phyloP scores from a whole-genome alignment of 495 filamentous ascomycete species.

The Aspergillus leporis region DNA sequence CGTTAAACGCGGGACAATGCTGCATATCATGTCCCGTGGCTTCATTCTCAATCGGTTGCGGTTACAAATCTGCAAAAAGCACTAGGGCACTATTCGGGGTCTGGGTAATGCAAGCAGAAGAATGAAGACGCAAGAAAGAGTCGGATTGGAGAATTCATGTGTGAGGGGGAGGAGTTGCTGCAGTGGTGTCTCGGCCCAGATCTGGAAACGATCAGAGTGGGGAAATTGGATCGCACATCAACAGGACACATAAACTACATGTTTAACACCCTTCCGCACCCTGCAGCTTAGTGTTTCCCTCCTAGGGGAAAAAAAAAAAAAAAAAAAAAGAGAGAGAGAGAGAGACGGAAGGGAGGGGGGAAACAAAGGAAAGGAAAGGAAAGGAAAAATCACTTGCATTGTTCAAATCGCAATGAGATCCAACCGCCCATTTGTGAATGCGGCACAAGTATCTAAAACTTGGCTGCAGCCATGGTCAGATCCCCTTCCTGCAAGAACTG shows the following conservation, averaged over 20 bases:
- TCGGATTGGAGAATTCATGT: no score
- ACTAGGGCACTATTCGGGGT: no score
- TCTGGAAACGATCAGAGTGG: conserved; percentile 28
- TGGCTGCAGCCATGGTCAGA: conserved; percentile 23
- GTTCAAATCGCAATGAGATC: conserved; percentile 26
- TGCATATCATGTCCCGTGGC: no score
- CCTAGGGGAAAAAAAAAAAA: background rate
- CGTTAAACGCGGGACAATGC: background rate
- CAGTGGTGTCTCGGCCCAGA: conserved; percentile 16
- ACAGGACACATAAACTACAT: conserved; percentile 13
- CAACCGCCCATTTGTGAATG: conserved; percentile 17
- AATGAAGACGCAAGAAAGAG: background rate
- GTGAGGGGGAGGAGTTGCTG: background rate
- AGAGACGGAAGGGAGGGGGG: background rate
- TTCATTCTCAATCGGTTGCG: no score
- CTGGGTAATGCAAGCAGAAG: background rate
- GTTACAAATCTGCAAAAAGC: no score
- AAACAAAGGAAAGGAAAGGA: background rate
- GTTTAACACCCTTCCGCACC: conserved; percentile 10
- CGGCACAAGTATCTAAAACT: conserved; percentile 17
- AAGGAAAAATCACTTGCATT: conserved; percentile 12
- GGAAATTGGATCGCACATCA: conserved; percentile 23
- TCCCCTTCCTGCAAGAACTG: conserved; percentile 17
- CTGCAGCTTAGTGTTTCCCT: conserved; percentile 16
- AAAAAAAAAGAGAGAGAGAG: no score